Percentiles rank a stretch among this genome's conserved stretches.
These are phyloP conservation scores for Exophiala sp. DNA, from an alignment of 2,329 filamentous ascomycete species.

Conservation along the genomic window DNA sequence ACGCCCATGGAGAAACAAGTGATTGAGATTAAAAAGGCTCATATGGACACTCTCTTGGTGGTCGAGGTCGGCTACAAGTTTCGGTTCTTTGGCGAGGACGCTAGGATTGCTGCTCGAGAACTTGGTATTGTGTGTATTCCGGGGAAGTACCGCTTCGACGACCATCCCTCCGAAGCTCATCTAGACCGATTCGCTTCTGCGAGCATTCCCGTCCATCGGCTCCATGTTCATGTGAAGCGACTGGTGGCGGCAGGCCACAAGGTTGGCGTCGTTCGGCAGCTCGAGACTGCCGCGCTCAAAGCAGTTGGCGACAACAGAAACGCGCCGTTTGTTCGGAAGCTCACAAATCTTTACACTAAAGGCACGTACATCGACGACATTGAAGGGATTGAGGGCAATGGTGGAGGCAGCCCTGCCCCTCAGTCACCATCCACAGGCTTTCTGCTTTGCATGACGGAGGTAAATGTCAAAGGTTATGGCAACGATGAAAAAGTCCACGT, in stretches of 20 bases:
- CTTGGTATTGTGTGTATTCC: constrained; percentile 95
- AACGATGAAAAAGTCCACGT: constrained; percentile 92
- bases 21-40: constrained; percentile 84
- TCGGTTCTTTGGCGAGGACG: constrained; percentile 93
- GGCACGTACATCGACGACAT: constrained; percentile 95
- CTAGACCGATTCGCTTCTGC: constrained; percentile 88
- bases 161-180: constrained; percentile 88
- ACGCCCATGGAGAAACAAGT: constrained; percentile 94
- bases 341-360: constrained; percentile 96
- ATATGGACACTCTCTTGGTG: constrained; percentile 83
- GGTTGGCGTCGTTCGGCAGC: constrained; percentile 87
- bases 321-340: constrained; percentile 80
- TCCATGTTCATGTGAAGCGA: constrained; percentile 90
- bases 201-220: constrained; percentile 84
- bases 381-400: constrained; percentile 62
- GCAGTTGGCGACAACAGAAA: constrained; percentile 93
- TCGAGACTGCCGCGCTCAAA: constrained; percentile 92
- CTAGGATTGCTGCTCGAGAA: constrained; percentile 78
- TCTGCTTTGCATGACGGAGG: constrained; percentile 84
- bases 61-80: constrained; percentile 98
- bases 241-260: constrained; percentile 90
- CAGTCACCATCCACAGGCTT: constrained; percentile 68
- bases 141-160: constrained; percentile 88
- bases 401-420: constrained; percentile 51
- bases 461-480: constrained; percentile 68